These are phyloP conservation scores for Vanderwaltozyma polyspora DNA, from an alignment of 805 yeast genomes.

Conservation along the genomic window DNA sequence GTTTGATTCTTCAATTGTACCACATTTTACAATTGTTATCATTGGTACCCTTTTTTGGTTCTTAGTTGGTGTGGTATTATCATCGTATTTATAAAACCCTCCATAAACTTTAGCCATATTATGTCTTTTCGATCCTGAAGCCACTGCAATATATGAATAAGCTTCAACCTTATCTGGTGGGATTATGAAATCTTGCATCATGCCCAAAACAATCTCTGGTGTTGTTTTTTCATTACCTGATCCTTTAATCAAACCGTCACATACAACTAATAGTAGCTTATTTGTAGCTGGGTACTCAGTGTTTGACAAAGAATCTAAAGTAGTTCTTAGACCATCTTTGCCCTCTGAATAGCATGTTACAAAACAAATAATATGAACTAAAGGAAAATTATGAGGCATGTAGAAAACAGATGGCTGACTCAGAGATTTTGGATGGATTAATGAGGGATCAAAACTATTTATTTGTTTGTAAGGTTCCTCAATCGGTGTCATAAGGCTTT, in stretches of 20 bases:
- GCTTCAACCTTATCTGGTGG: constrained; percentile 67
- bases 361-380: constrained; percentile 59
- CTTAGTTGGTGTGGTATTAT: constrained; percentile 58
- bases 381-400: constrained; percentile 77
- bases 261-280: constrained; percentile 69
- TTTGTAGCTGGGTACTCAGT: constrained; percentile 94
- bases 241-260: constrained; percentile 93
- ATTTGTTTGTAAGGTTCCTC: background rate
- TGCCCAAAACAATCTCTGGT: constrained; percentile 75
- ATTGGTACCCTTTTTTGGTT: constrained; percentile 82
- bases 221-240: constrained; percentile 81
- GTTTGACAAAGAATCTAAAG: constrained; percentile 83
- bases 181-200: constrained; percentile 72
- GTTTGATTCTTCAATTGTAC: constrained; percentile 66
- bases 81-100: constrained; percentile 83
- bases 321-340: constrained; percentile 71
- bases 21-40: constrained; percentile 72
- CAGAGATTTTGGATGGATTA: constrained; percentile 68
- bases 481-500: background rate
- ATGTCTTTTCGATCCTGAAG: constrained; percentile 87
- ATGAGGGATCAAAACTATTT: constrained; percentile 18
- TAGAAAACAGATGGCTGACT: constrained; percentile 85
- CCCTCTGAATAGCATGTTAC: constrained; percentile 96
- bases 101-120: constrained; percentile 95
- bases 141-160: constrained; percentile 88